Percentiles rank a stretch among this genome's conserved stretches.
These are phyloP conservation scores for Scheffersomyces lignicola DNA, from an alignment of 1,139 yeast species.

Conservation along the genomic window DNA sequence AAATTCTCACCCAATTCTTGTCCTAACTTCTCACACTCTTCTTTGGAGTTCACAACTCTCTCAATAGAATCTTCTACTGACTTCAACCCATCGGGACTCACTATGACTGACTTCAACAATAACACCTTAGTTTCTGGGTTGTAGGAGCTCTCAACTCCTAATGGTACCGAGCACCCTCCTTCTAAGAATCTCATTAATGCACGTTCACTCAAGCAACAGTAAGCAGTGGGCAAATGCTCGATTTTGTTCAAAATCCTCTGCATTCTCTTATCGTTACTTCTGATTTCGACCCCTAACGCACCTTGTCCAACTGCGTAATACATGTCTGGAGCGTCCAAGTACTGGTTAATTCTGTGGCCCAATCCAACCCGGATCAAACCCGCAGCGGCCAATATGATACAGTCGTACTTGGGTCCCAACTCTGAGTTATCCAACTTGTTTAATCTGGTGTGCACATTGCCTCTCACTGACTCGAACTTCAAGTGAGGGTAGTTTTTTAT, in stretches of 20 bases:
- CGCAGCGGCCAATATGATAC: conserved; percentile 89
- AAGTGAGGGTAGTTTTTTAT: conserved; percentile 43
- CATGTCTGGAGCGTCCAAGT: conserved; percentile 79
- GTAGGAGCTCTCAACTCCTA: conserved; percentile 76
- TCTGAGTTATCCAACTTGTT: conserved; percentile 67
- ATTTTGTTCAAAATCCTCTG: conserved; percentile 60
- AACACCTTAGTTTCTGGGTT: conserved; percentile 44
- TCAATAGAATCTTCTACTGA: conserved; percentile 56
- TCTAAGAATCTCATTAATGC: conserved; percentile 83
- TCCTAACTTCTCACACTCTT: conserved; percentile 76
- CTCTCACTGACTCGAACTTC: conserved; percentile 74
- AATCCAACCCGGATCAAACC: conserved; percentile 78
- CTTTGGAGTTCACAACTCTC: conserved; percentile 36
- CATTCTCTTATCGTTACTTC: conserved; percentile 63
- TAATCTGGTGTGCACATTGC: conserved; percentile 82
- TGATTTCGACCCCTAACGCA: conserved; percentile 88
- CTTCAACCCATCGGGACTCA: conserved; percentile 78
- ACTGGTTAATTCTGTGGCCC: conserved; percentile 67
- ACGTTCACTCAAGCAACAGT: conserved; percentile 89
- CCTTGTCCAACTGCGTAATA: conserved; percentile 98
- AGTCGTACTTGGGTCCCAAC: conserved; percentile 52
- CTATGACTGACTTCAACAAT: conserved; percentile 69
- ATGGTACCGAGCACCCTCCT: conserved; percentile 98
- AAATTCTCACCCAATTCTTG: conserved; percentile 65
- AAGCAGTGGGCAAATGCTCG: conserved; percentile 65